phyloP scores from a whole-genome alignment of 148 eudicot genomes.

The Silene conica region DNA sequence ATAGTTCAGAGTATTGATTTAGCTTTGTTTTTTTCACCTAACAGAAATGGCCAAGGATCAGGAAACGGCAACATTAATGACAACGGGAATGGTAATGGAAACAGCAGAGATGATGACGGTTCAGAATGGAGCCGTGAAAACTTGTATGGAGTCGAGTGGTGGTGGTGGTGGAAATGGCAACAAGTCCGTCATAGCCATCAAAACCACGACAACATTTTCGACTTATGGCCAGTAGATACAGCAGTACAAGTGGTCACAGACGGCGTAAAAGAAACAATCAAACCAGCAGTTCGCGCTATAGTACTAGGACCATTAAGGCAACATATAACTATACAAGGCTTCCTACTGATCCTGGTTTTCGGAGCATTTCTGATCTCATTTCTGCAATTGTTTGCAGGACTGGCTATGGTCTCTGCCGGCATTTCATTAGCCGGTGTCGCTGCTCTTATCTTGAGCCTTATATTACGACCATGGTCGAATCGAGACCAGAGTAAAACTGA shows the following conservation, averaged over 20 bases:
- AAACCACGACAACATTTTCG: neutral
- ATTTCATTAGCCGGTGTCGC: conserved; percentile 10
- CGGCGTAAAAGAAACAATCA: neutral
- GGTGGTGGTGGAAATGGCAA: conserved; percentile 30
- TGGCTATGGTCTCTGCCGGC: conserved; percentile 15
- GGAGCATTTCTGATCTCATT: conserved; percentile 2
- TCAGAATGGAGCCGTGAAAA: neutral
- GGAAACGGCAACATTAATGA: neutral
- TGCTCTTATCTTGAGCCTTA: conserved; percentile 5
- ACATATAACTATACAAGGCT: conserved; percentile 1
- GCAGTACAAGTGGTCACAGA: conserved; percentile 15
- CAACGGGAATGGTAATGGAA: neutral
- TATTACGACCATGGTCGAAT: conserved; percentile 13
- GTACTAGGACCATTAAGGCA: conserved; percentile 5
- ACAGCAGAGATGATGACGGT: neutral
- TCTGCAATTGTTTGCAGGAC: conserved; percentile 10
- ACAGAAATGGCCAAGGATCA: neutral
- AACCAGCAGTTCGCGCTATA: conserved; percentile 19
- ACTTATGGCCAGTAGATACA: conserved; percentile 19
- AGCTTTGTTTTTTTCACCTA: no score
- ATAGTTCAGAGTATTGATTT: no score
- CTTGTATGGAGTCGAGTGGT: conserved; percentile 19
- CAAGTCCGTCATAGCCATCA: conserved; percentile 1
- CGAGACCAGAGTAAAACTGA: neutral
- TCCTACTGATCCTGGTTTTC: neutral